Conservation (phyloP, 108 stramenopile species). For the Discostella stelligeroides region DNA sequence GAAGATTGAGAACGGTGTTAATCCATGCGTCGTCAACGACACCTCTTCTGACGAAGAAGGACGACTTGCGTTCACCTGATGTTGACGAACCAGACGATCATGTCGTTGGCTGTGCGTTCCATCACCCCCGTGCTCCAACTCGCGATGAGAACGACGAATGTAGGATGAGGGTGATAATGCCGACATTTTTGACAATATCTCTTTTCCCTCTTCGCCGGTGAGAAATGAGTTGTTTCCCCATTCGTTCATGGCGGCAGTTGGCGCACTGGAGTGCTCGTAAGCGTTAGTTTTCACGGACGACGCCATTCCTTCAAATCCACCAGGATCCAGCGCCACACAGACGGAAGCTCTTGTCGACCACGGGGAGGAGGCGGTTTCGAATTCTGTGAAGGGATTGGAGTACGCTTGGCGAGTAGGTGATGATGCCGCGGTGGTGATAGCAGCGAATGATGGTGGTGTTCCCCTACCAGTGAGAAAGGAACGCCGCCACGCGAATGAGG, state of each 20-base stretch:
- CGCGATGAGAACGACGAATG: conserved; percentile 20
- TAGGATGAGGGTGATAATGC: conserved; percentile 28
- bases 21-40: no score
- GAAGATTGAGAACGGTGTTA: no score
- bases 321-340: conserved; percentile 9
- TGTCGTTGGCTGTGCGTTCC: not conserved
- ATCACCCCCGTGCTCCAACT: conserved; percentile 14
- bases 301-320: conserved; percentile 9
- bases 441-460: not conserved
- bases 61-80: not conserved
- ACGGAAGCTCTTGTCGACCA: conserved; percentile 20
- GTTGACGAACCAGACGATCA: not conserved
- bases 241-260: no score
- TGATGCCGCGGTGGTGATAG: not conserved
- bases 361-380: conserved; percentile 4
- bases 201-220: conserved; percentile 9
- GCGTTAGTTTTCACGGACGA: not conserved
- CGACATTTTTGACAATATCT: conserved; percentile 5
- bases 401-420: not conserved
- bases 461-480: not conserved
- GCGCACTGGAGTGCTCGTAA: not conserved
- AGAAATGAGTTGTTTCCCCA: not conserved
- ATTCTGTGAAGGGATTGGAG: conserved; percentile 3
- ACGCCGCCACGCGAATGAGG: not conserved
- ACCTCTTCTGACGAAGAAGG: no score